These are phyloP conservation scores for Cladosporium colombiae DNA, from an alignment of 2,329 filamentous ascomycete genomes.

Conservation along the genomic window DNA sequence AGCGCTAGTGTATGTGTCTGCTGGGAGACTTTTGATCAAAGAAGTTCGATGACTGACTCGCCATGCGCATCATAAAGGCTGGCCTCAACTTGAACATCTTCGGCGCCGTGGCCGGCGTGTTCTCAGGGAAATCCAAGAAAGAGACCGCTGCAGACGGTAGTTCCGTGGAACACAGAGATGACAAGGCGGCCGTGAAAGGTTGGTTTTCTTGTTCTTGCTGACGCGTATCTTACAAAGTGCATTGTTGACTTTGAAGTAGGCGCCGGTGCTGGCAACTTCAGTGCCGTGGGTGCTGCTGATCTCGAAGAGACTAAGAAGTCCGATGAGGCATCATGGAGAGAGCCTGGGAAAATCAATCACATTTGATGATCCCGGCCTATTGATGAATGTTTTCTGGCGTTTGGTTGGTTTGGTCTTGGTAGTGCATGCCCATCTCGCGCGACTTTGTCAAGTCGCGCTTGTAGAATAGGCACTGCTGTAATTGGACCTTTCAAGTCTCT, in stretches of 20 bases:
- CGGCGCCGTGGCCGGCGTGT: constrained; percentile 38
- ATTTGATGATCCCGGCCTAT: neutral
- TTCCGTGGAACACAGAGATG: constrained; percentile 34
- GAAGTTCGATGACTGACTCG: neutral
- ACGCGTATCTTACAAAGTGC: neutral
- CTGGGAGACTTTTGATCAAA: neutral
- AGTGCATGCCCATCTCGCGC: neutral
- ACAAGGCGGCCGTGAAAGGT: constrained; percentile 34
- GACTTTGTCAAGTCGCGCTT: neutral
- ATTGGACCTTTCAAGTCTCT: neutral
- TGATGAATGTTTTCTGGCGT: neutral
- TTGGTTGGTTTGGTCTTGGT: neutral
- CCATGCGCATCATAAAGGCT: constrained; percentile 30
- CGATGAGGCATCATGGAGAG: neutral
- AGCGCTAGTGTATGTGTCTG: constrained; percentile 35
- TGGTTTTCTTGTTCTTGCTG: constrained; percentile 8
- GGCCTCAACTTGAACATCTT: constrained; percentile 42
- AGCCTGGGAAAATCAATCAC: neutral
- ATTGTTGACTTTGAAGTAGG: constrained; percentile 26
- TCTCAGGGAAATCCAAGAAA: constrained; percentile 38
- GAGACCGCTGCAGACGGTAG: constrained; percentile 34
- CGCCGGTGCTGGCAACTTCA: constrained; percentile 32
- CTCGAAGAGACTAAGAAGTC: constrained; percentile 31
- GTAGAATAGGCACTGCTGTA: constrained; percentile 4
- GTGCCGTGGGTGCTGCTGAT: constrained; percentile 29